Evolutionary conservation across 2,329 filamentous ascomycete genomes (phyloP).

Genomic region (Whalleya microplaca): DNA sequence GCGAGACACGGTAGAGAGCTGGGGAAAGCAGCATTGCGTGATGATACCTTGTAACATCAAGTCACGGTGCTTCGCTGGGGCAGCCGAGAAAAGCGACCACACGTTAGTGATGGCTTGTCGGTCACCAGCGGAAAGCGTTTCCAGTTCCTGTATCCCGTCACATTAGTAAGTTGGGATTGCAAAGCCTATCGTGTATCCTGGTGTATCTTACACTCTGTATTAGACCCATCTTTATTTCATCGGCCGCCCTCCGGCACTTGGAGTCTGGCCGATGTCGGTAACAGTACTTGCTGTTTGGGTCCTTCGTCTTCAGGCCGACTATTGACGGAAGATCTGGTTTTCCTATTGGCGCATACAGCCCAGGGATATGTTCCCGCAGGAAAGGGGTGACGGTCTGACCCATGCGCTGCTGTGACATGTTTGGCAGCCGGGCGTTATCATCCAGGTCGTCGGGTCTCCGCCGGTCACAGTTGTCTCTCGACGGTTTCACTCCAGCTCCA

Average conservation of each 20-base stretch:
- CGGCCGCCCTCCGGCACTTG: constrained; percentile 89
- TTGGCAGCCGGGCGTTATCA: constrained; percentile 53
- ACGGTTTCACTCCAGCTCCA: constrained; percentile 30
- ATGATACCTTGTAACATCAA: constrained; percentile 97
- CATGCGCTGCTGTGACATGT: constrained; percentile 68
- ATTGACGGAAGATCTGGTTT: constrained; percentile 53
- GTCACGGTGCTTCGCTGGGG: constrained; percentile 89
- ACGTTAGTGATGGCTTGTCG: constrained; percentile 96
- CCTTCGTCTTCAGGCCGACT: constrained; percentile 45
- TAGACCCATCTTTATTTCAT: constrained; percentile 95
- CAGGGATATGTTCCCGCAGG: constrained; percentile 86
- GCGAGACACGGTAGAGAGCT: constrained; percentile 89
- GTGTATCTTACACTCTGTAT: constrained; percentile 77
- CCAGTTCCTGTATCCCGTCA: constrained; percentile 65
- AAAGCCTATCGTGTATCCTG: constrained; percentile 22
- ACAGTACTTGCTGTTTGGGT: constrained; percentile 86
- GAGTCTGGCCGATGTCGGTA: constrained; percentile 94
- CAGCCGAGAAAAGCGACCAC: constrained; percentile 96
- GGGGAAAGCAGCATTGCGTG: constrained; percentile 95
- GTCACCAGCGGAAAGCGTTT: constrained; percentile 78
- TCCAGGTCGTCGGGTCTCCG: constrained; percentile 54
- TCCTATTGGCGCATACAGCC: constrained; percentile 81
- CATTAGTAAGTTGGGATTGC: constrained; percentile 6
- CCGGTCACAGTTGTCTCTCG: constrained; percentile 54
- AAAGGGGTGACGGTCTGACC: constrained; percentile 84